phyloP scores from a whole-genome alignment of 1,139 yeast genomes.

The Saccharomyces hybrid region DNA sequence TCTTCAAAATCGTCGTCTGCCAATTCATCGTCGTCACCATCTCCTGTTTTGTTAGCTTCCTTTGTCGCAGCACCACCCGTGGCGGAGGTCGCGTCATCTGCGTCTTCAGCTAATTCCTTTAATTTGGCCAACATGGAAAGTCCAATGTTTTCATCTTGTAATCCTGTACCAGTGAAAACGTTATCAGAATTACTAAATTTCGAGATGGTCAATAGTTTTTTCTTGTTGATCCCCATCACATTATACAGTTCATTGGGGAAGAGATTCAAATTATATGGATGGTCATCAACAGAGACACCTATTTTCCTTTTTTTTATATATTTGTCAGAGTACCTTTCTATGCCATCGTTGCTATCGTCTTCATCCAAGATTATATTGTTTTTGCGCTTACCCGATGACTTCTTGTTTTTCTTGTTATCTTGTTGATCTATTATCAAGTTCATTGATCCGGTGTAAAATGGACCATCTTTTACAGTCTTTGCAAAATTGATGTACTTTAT shows the following conservation, averaged over 20 bases:
- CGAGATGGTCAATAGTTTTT: conserved; percentile 47
- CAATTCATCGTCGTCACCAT: conserved; percentile 60
- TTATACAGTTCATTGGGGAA: conserved; percentile 76
- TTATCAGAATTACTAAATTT: conserved; percentile 44
- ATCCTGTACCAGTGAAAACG: conserved; percentile 23
- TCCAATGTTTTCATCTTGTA: conserved; percentile 35
- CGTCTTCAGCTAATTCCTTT: conserved; percentile 52
- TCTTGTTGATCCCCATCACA: conserved; percentile 62
- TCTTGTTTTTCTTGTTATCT: conserved; percentile 7
- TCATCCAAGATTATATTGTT: conserved; percentile 24
- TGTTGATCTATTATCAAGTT: conserved; percentile 26
- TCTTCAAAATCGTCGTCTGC: conserved; percentile 66
- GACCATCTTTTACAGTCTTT: conserved; percentile 59
- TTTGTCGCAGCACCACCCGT: conserved; percentile 54
- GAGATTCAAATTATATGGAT: conserved; percentile 63
- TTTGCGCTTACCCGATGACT: conserved; percentile 7
- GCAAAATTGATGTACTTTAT: conserved; percentile 56
- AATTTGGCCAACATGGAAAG: conserved; percentile 49
- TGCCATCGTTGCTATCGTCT: conserved; percentile 48
- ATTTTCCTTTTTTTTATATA: conserved; percentile 64
- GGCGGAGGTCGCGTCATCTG: conserved; percentile 45
- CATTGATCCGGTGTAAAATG: conserved; percentile 62
- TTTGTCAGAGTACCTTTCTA: conserved; percentile 66
- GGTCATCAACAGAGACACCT: conserved; percentile 75
- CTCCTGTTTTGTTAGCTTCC: conserved; percentile 67